Conservation (phyloP, 495 filamentous ascomycete genomes). For the Lasiosphaeria ovina region DNA sequence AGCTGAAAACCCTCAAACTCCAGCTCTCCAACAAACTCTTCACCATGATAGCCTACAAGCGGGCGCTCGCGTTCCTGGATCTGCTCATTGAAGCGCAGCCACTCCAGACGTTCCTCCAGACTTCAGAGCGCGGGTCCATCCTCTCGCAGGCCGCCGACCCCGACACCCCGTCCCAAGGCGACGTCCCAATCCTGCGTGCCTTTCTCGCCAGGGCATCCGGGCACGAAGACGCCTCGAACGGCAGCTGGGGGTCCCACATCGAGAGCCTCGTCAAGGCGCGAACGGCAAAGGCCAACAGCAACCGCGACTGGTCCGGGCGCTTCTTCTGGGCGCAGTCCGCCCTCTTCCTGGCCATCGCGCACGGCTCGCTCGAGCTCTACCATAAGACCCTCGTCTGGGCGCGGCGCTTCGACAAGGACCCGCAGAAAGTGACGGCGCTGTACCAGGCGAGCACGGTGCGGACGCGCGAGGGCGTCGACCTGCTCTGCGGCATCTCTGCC, state of each 20-base stretch:
- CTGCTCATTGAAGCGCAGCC: not conserved
- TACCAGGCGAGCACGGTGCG: constrained; percentile 5
- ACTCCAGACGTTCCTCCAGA: not conserved
- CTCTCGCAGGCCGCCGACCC: not conserved
- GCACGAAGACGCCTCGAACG: not conserved
- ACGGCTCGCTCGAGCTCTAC: constrained; percentile 24
- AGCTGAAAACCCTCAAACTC: constrained; percentile 7
- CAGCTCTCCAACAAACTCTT: constrained; percentile 11
- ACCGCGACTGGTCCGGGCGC: constrained; percentile 9
- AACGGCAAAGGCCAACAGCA: constrained; percentile 10
- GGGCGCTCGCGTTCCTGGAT: constrained; percentile 4
- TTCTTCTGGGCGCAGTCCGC: constrained; percentile 20
- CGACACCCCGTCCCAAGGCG: not conserved
- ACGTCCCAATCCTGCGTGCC: not conserved
- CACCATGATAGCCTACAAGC: constrained; percentile 1
- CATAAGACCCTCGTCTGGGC: constrained; percentile 23
- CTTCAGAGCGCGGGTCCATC: not conserved
- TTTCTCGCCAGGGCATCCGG: not conserved
- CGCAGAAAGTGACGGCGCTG: constrained; percentile 2
- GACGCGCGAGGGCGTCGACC: constrained; percentile 18
- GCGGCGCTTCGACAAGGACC: constrained; percentile 21
- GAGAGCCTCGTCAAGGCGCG: constrained; percentile 8
- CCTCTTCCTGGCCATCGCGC: constrained; percentile 22
- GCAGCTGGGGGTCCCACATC: not conserved
- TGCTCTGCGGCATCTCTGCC: constrained; percentile 20